phyloP scores from a whole-genome alignment of 352 stramenopile genomes.

The Pythium folliculosum region DNA sequence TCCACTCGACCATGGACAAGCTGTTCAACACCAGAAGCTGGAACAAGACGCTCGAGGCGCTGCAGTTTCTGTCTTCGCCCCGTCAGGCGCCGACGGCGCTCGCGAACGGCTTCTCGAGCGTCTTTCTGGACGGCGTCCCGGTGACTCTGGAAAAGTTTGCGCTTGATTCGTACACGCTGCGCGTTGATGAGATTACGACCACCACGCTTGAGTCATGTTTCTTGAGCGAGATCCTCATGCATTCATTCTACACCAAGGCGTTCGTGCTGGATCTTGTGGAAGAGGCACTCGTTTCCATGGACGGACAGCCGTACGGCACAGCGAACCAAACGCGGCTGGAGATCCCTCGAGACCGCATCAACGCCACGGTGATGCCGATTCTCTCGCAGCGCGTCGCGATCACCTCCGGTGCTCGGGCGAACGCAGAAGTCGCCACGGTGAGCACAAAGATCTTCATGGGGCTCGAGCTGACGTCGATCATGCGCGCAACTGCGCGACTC shows the following conservation, averaged over 20 bases:
- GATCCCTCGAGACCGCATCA: constrained; percentile 17
- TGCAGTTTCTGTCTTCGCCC: constrained; percentile 24
- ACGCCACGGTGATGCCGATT: constrained; percentile 16
- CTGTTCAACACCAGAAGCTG: constrained; percentile 37
- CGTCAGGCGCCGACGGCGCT: constrained; percentile 16
- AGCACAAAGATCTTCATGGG: constrained; percentile 21
- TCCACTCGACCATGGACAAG: constrained; percentile 32
- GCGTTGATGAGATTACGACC: constrained; percentile 21
- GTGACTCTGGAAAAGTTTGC: constrained; percentile 28
- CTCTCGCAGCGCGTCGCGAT: constrained; percentile 22
- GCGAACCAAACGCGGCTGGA: neutral
- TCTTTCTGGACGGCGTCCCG: constrained; percentile 28
- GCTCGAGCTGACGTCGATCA: constrained; percentile 24
- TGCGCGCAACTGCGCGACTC: constrained; percentile 6
- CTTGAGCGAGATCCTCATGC: constrained; percentile 21
- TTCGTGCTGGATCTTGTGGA: constrained; percentile 37
- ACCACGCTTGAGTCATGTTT: constrained; percentile 36
- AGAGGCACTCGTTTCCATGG: constrained; percentile 11
- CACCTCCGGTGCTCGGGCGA: constrained; percentile 25
- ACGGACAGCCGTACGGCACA: constrained; percentile 10
- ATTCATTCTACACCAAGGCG: constrained; percentile 33
- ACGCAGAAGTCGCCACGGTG: neutral
- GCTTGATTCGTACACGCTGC: constrained; percentile 10
- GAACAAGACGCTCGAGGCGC: constrained; percentile 32
- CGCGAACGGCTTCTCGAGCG: constrained; percentile 30